These are phyloP conservation scores for Phytopythium kandeliae DNA, from an alignment of 352 stramenopile genomes.

Conservation along the genomic window DNA sequence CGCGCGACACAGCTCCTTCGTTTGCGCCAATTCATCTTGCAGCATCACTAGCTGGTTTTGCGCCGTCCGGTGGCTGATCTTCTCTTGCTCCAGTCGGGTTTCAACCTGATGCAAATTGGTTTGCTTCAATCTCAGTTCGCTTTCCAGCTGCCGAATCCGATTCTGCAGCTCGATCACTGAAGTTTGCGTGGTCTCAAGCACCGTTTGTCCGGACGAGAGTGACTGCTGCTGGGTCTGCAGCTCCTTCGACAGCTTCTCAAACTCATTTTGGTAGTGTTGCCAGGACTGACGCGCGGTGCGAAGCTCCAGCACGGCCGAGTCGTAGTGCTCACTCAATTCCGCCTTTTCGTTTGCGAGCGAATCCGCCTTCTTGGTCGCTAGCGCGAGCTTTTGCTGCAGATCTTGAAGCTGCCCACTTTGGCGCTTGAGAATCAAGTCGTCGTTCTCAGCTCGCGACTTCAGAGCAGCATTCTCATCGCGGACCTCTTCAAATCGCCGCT, in stretches of 20 bases:
- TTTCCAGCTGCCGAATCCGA: constrained; percentile 59
- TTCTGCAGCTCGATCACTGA: constrained; percentile 51
- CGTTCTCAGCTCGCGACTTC: constrained; percentile 45
- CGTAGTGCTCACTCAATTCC: constrained; percentile 50
- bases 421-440: constrained; percentile 32
- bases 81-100: constrained; percentile 63
- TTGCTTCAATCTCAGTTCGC: constrained; percentile 49
- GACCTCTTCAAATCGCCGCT: constrained; percentile 57
- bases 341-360: constrained; percentile 44
- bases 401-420: constrained; percentile 47
- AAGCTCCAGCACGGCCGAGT: constrained; percentile 43
- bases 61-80: constrained; percentile 39
- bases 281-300: constrained; percentile 50
- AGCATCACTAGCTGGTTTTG: constrained; percentile 52
- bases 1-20: constrained; percentile 42
- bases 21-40: constrained; percentile 55
- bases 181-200: constrained; percentile 47
- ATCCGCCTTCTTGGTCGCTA: constrained; percentile 25
- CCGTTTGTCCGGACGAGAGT: constrained; percentile 44
- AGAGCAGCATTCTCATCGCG: constrained; percentile 57
- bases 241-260: constrained; percentile 66
- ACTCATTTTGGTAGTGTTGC: constrained; percentile 70
- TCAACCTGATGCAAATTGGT: constrained; percentile 48
- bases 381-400: constrained; percentile 30
- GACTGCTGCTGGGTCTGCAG: constrained; percentile 53